phyloP scores from a whole-genome alignment of 2,329 filamentous ascomycete genomes.

The Cercospora nicotianae region DNA sequence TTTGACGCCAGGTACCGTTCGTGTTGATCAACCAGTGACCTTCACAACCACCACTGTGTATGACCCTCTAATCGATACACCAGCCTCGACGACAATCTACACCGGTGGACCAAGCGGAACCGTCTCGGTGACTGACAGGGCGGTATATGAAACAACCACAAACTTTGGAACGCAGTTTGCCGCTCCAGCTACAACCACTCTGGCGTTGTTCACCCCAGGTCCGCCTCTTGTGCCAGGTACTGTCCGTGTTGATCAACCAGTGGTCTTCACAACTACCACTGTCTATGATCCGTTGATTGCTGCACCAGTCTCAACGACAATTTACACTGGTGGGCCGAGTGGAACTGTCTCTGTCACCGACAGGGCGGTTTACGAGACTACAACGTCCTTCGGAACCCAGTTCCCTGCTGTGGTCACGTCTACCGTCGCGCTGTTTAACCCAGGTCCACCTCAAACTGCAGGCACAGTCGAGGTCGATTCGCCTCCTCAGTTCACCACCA shows the following conservation, averaged over 20 bases:
- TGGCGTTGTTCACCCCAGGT: not conserved
- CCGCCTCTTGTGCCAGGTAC: not conserved
- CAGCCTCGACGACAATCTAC: not conserved
- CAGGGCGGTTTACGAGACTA: not conserved
- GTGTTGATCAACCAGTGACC: not conserved
- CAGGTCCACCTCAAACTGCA: not conserved
- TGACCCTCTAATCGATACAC: not conserved
- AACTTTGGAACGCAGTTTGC: not conserved
- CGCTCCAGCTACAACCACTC: not conserved
- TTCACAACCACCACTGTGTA: not conserved
- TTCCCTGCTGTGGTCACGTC: not conserved
- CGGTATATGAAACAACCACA: not conserved
- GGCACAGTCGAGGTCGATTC: not conserved
- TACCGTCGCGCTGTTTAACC: not conserved
- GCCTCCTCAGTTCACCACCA: not conserved
- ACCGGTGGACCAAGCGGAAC: not conserved
- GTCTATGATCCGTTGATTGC: not conserved
- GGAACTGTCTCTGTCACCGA: not conserved
- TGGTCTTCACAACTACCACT: not conserved
- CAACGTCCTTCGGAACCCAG: not conserved
- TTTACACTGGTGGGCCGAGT: not conserved
- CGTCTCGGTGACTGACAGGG: not conserved
- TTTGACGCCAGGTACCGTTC: not conserved
- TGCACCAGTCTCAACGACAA: not conserved
- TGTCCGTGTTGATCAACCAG: not conserved